Conservation (phyloP, 306 rosid species). For the Malus sylvestris region DNA sequence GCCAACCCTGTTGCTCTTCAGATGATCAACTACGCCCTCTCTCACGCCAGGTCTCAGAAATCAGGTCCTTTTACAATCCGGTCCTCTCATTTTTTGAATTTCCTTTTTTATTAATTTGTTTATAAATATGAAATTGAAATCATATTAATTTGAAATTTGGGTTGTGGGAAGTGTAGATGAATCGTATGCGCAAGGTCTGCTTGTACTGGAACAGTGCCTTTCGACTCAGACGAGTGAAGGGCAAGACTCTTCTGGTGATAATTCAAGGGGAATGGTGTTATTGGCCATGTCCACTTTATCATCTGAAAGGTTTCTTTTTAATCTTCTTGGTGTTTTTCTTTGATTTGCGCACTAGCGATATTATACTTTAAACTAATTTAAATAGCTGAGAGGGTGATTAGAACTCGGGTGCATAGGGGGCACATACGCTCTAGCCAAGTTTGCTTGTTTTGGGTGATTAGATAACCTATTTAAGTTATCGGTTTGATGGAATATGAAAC, state of each 20-base stretch:
- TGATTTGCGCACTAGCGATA: no score
- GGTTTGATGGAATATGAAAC: background rate
- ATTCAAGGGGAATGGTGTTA: constrained; percentile 61
- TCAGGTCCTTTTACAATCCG: constrained; percentile 41
- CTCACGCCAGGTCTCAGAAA: constrained; percentile 63
- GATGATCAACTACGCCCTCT: constrained; percentile 73
- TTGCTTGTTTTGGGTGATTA: background rate
- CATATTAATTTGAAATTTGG: background rate
- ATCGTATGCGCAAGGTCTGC: constrained; percentile 54
- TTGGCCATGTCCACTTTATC: constrained; percentile 70
- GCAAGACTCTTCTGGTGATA: constrained; percentile 32
- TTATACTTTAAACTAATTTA: no score
- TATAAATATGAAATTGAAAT: background rate
- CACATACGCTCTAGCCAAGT: background rate
- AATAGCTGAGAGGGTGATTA: no score
- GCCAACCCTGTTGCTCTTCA: constrained; percentile 51
- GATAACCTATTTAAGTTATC: background rate
- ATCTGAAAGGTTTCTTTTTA: constrained; percentile 57
- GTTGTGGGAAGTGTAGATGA: constrained; percentile 41
- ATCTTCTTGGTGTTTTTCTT: no score
- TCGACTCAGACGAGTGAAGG: constrained; percentile 47
- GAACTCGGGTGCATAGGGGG: no score
- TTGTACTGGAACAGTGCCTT: constrained; percentile 73
- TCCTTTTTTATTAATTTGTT: background rate
- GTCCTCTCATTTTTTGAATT: background rate